phyloP scores from a whole-genome alignment of 305 asterid genomes.

The Ilex paraguariensis region DNA sequence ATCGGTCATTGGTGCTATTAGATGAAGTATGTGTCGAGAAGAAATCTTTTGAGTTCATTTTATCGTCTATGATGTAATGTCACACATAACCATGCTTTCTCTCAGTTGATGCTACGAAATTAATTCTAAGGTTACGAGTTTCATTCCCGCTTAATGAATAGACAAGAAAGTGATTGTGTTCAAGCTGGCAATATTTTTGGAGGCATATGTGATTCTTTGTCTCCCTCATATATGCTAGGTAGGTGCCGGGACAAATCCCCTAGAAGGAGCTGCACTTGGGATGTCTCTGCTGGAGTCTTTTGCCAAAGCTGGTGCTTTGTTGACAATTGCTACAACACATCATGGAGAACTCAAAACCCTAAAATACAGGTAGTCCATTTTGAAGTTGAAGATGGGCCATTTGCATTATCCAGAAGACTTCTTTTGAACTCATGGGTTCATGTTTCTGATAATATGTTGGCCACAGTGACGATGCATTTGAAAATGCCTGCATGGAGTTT shows the following conservation, averaged over 20 bases:
- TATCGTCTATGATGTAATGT: neutral
- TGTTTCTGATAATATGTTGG: constrained; percentile 24
- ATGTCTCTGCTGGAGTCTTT: constrained; percentile 94
- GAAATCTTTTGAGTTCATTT: constrained; percentile 4
- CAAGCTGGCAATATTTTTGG: too few species aligned
- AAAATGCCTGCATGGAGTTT: constrained; percentile 98
- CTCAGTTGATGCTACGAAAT: constrained; percentile 5
- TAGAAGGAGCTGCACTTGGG: constrained; percentile 98
- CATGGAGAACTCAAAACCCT: constrained; percentile 98
- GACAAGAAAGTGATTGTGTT: too few species aligned
- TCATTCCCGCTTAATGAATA: too few species aligned
- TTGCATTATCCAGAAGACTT: constrained; percentile 13
- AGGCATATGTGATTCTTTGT: neutral
- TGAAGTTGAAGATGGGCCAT: constrained; percentile 16
- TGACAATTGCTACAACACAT: constrained; percentile 96
- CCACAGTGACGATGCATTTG: constrained; percentile 75
- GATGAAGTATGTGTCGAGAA: constrained; percentile 69
- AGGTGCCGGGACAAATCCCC: constrained; percentile 99
- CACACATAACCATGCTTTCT: neutral
- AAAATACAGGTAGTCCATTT: constrained; percentile 69
- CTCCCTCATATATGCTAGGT: constrained; percentile 45
- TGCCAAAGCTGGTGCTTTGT: constrained; percentile 69
- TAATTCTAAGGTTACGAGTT: too few species aligned
- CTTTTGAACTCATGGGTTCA: constrained; percentile 22
- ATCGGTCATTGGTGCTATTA: constrained; percentile 73